Conservation (phyloP, 305 asterid genomes). For the Plantago coronopus region DNA sequence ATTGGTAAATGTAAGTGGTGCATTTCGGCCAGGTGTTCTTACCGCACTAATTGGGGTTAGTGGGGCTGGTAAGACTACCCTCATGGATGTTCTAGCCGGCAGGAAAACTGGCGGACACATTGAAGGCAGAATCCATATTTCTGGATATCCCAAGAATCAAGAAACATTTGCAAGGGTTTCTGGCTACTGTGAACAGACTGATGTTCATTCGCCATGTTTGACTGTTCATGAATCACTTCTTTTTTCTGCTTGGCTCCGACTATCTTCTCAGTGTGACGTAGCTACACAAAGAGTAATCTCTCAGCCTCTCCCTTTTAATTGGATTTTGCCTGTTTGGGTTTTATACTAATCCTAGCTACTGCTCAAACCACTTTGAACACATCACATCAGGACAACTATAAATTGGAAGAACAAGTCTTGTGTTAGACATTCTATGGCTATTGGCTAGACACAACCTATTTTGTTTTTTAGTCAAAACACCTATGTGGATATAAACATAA, state of each 20-base stretch:
- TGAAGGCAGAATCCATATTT: slow-evolving; percentile 57
- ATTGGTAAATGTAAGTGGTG: slow-evolving; percentile 65
- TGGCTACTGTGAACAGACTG: slow-evolving; percentile 79
- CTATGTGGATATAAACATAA: too few relatives aligned
- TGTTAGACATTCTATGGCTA: too few relatives aligned
- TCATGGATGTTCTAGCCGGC: slow-evolving; percentile 92
- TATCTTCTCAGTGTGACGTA: slow-evolving; percentile 56
- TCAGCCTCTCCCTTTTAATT: slow-evolving; percentile 1
- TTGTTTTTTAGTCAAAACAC: too few relatives aligned
- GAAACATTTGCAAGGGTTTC: slow-evolving; percentile 87
- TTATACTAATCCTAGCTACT: not conserved
- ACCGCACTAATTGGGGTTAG: slow-evolving; percentile 93
- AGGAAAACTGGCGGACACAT: slow-evolving; percentile 85
- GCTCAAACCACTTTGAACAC: not conserved
- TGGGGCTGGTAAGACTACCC: slow-evolving; percentile 93
- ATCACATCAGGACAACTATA: not conserved
- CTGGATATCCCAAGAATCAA: slow-evolving; percentile 85
- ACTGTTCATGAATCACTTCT: slow-evolving; percentile 71
- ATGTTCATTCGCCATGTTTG: slow-evolving; percentile 74
- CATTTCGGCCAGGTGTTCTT: slow-evolving; percentile 76
- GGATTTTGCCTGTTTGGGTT: not conserved
- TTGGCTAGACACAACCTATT: too few relatives aligned
- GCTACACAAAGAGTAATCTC: slow-evolving; percentile 50
- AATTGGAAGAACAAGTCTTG: not conserved
- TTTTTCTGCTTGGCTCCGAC: slow-evolving; percentile 72